Conservation (phyloP, 306 rosid species). For the Quillaja saponaria region DNA sequence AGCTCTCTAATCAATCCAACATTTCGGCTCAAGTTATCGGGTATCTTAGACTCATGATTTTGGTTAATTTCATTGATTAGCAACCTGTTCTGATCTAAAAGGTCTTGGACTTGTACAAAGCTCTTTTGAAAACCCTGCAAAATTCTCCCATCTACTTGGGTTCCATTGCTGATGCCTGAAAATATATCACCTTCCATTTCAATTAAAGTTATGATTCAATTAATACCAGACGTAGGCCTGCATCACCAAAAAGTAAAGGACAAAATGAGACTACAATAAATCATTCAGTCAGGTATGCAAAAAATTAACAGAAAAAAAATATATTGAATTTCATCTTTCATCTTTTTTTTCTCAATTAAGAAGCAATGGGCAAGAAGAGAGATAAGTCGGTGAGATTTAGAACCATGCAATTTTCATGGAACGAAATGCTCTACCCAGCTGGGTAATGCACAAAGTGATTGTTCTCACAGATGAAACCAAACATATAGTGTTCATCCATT, state of each 20-base stretch:
- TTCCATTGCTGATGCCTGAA: slow-evolving; percentile 57
- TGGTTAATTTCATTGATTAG: slow-evolving; percentile 90
- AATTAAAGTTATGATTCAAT: slow-evolving; percentile 35
- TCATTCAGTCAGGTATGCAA: no score
- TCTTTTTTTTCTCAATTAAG: no score
- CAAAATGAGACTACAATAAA: no score
- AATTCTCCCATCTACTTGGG: slow-evolving; percentile 66
- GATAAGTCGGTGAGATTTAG: no score
- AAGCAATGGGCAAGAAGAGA: slow-evolving; percentile 26
- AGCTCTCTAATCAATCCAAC: slow-evolving; percentile 87
- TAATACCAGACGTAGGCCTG: slow-evolving; percentile 41
- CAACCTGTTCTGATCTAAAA: slow-evolving; percentile 80
- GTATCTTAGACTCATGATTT: slow-evolving; percentile 77
- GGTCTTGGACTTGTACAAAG: slow-evolving; percentile 85
- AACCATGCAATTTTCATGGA: no score
- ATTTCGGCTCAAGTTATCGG: slow-evolving; percentile 70
- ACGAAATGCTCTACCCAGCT: no score
- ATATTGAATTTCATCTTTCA: no score
- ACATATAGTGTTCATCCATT: slow-evolving; percentile 39
- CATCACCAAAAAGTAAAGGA: background rate
- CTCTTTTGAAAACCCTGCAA: slow-evolving; percentile 76
- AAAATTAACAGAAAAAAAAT: no score
- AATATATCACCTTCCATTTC: slow-evolving; percentile 73
- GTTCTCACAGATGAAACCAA: slow-evolving; percentile 26
- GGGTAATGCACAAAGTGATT: slow-evolving; percentile 12